These are phyloP conservation scores for Phytopythium montanum DNA, from an alignment of 352 stramenopile species.

Conservation along the genomic window DNA sequence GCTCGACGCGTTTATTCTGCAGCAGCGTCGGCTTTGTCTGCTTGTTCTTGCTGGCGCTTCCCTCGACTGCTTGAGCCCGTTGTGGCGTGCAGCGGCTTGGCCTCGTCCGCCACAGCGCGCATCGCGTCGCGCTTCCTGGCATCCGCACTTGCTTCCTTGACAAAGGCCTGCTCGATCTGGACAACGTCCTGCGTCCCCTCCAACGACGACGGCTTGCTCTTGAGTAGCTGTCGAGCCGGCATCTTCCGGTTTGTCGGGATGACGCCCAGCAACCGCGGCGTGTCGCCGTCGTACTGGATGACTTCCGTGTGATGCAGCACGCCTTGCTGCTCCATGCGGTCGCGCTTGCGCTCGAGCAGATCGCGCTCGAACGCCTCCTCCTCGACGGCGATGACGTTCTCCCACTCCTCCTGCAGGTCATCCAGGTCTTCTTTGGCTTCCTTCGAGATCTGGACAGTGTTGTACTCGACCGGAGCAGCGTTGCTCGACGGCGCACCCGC, in stretches of 20 bases:
- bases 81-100: constrained; percentile 17
- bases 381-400: constrained; percentile 50
- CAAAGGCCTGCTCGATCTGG: not conserved
- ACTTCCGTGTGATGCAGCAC: constrained; percentile 60
- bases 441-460: constrained; percentile 81
- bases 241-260: constrained; percentile 26
- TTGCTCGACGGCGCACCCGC: constrained; percentile 13
- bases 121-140: constrained; percentile 16
- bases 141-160: constrained; percentile 18
- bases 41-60: constrained; percentile 2
- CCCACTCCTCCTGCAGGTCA: constrained; percentile 64
- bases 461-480: constrained; percentile 45
- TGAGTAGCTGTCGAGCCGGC: constrained; percentile 2
- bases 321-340: constrained; percentile 47
- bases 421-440: constrained; percentile 75
- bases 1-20: not conserved
- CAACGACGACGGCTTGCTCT: not conserved
- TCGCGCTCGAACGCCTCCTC: constrained; percentile 54
- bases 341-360: constrained; percentile 38
- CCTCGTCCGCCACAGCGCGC: constrained; percentile 22
- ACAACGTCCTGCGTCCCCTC: constrained; percentile 1
- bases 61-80: not conserved
- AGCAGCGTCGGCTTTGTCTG: not conserved
- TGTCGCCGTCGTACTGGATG: constrained; percentile 48
- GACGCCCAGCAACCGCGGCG: constrained; percentile 48